Conservation (phyloP, 257 asterid genomes). For the Fraxinus cuspidata region DNA sequence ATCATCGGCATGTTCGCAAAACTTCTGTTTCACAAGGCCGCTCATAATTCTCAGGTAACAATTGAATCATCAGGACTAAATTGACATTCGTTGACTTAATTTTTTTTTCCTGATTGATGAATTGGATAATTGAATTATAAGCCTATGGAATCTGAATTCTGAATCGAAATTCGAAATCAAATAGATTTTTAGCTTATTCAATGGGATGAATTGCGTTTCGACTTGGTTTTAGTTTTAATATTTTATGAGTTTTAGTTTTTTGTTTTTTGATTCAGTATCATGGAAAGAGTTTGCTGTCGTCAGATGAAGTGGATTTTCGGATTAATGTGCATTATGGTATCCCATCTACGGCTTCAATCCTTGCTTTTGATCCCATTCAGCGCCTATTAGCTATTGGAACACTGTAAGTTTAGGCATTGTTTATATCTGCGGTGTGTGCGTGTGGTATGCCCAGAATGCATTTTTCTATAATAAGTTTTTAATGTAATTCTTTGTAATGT, state of each 20-base stretch:
- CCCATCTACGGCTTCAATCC: conserved; percentile 80
- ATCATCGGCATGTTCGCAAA: conserved; percentile 63
- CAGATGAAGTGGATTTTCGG: conserved; percentile 65
- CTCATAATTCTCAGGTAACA: conserved; percentile 48
- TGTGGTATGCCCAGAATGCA: background rate
- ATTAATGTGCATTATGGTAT: conserved; percentile 76
- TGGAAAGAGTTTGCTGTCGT: conserved; percentile 40
- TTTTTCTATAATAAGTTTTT: background rate
- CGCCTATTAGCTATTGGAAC: conserved; percentile 82
- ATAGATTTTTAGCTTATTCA: background rate
- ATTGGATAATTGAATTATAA: background rate
- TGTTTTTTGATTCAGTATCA: conserved; percentile 43
- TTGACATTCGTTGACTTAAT: conserved; percentile 19
- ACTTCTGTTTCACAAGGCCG: conserved; percentile 73
- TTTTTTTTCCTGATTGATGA: background rate
- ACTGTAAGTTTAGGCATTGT: conserved; percentile 45
- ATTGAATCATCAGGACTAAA: conserved; percentile 10
- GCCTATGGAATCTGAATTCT: background rate
- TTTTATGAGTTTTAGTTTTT: background rate
- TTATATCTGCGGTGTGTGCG: background rate
- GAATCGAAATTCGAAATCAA: background rate
- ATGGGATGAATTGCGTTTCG: background rate
- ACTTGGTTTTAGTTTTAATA: background rate
- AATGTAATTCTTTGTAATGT: conserved; percentile 14
- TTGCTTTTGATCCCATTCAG: conserved; percentile 86